phyloP scores from a whole-genome alignment of 2,329 filamentous ascomycete genomes.

The Hypoxylon sp. region DNA sequence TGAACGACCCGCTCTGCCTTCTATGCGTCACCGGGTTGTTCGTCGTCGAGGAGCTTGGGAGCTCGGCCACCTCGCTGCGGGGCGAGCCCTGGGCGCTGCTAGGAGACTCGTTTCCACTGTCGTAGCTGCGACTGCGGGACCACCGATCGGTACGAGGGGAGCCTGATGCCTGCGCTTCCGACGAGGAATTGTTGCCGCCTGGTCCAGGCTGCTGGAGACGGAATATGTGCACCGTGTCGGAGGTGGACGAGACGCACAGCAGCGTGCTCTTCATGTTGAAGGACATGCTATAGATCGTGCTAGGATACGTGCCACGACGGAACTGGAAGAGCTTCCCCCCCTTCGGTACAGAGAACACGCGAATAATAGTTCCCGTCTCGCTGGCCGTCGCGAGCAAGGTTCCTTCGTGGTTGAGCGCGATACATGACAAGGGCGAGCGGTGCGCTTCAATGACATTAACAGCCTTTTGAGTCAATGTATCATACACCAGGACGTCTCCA shows the following conservation, averaged over 20 bases:
- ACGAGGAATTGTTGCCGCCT: constrained; percentile 52
- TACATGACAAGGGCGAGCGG: constrained; percentile 87
- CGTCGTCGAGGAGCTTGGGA: constrained; percentile 45
- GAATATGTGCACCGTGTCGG: constrained; percentile 97
- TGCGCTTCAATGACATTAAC: constrained; percentile 97
- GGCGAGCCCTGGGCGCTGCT: constrained; percentile 59
- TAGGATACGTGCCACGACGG: constrained; percentile 92
- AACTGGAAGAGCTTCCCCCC: constrained; percentile 97
- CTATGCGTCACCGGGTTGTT: constrained; percentile 52
- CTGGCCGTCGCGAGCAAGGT: constrained; percentile 93
- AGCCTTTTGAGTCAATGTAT: constrained; percentile 88
- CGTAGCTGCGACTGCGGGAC: constrained; percentile 64
- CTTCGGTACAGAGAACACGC: constrained; percentile 91
- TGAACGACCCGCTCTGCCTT: constrained; percentile 79
- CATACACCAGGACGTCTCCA: constrained; percentile 93
- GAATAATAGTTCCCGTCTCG: constrained; percentile 96
- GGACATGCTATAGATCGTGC: constrained; percentile 97
- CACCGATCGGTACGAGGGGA: constrained; percentile 64
- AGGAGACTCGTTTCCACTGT: constrained; percentile 67
- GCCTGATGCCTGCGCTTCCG: constrained; percentile 54
- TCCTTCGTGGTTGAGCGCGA: constrained; percentile 92
- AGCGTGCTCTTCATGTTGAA: constrained; percentile 96
- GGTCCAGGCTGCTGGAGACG: constrained; percentile 69
- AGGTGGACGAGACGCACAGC: constrained; percentile 94
- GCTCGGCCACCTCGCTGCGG: constrained; percentile 61